Percentiles rank a stretch among this genome's conserved stretches.
Evolutionary conservation across 352 stramenopile species (phyloP).

Genomic region (Globisporangium barbulae): DNA sequence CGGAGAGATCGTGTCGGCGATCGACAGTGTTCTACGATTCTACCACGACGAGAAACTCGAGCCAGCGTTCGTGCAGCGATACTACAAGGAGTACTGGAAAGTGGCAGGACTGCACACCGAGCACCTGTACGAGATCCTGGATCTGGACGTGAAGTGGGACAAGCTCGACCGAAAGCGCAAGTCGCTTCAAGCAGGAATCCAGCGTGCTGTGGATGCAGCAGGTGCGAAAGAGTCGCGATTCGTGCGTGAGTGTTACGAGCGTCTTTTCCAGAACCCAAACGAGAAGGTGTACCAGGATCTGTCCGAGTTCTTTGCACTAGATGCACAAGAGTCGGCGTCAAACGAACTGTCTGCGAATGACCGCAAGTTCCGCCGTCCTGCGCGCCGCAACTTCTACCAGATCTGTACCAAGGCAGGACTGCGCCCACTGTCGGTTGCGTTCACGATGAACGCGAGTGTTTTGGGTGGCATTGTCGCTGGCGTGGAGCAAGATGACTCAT

Average conservation of each 20-base stretch:
- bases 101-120: conserved; percentile 73
- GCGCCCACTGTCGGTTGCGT: conserved; percentile 60
- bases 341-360: conserved; percentile 50
- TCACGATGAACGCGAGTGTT: conserved; percentile 86
- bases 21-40: conserved; percentile 85
- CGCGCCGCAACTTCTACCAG: conserved; percentile 85
- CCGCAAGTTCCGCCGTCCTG: conserved; percentile 70
- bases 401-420: conserved; percentile 85
- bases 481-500: conserved; percentile 61
- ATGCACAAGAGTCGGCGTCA: conserved; percentile 51
- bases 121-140: conserved; percentile 84
- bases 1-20: conserved; percentile 84
- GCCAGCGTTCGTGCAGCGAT: conserved; percentile 86
- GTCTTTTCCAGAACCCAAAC: conserved; percentile 62
- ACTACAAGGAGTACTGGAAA: conserved; percentile 91
- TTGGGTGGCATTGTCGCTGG: conserved; percentile 74
- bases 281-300: conserved; percentile 87
- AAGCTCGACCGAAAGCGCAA: conserved; percentile 82
- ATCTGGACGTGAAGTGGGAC: conserved; percentile 87
- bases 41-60: conserved; percentile 90
- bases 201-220: conserved; percentile 62
- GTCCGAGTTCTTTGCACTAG: conserved; percentile 81
- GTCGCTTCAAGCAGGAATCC: conserved; percentile 68
- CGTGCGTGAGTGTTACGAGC: conserved; percentile 81
- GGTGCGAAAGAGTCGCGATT: conserved; percentile 74